Evolutionary conservation across 192 early-diverging fungal species (phyloP).

Genomic region (Allomyces macrogynus): DNA sequence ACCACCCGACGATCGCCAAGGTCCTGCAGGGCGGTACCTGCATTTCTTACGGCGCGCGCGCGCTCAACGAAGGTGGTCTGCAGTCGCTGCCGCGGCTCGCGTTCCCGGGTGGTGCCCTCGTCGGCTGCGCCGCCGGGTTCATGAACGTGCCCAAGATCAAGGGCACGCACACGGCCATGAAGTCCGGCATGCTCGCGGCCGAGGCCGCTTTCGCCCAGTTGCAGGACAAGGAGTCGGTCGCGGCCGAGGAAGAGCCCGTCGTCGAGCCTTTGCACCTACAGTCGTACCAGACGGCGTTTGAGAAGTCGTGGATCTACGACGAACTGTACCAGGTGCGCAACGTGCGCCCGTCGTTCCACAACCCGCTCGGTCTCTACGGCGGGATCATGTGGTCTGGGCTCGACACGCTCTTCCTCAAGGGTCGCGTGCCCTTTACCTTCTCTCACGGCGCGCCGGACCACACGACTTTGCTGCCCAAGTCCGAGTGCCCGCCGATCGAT

Average conservation of each 20-base stretch:
- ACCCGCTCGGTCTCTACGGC: constrained; percentile 63
- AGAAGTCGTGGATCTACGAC: constrained; percentile 72
- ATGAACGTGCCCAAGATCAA: constrained; percentile 97
- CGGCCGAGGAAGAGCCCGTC: constrained; percentile 19
- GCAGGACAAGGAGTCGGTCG: constrained; percentile 5
- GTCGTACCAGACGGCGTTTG: constrained; percentile 59
- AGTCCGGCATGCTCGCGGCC: constrained; percentile 87
- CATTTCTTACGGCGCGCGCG: constrained; percentile 82
- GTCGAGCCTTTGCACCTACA: constrained; percentile 44
- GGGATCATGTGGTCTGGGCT: constrained; percentile 73
- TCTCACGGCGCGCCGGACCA: constrained; percentile 68
- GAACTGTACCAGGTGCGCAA: constrained; percentile 86
- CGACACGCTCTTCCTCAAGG: constrained; percentile 74
- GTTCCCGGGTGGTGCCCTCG: constrained; percentile 86
- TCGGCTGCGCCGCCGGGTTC: constrained; percentile 91
- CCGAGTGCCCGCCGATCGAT: constrained; percentile 59
- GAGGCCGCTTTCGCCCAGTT: constrained; percentile 62
- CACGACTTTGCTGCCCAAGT: constrained; percentile 39
- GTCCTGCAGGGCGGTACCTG: constrained; percentile 77
- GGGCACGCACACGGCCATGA: constrained; percentile 99
- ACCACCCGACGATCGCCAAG: constrained; percentile 65
- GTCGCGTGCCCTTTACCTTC: constrained; percentile 83
- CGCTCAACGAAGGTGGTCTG: constrained; percentile 87
- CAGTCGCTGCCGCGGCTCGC: constrained; percentile 87
- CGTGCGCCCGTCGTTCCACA: constrained; percentile 81